These are phyloP conservation scores for Primulina eburnea DNA, from an alignment of 257 asterid genomes.

Conservation along the genomic window DNA sequence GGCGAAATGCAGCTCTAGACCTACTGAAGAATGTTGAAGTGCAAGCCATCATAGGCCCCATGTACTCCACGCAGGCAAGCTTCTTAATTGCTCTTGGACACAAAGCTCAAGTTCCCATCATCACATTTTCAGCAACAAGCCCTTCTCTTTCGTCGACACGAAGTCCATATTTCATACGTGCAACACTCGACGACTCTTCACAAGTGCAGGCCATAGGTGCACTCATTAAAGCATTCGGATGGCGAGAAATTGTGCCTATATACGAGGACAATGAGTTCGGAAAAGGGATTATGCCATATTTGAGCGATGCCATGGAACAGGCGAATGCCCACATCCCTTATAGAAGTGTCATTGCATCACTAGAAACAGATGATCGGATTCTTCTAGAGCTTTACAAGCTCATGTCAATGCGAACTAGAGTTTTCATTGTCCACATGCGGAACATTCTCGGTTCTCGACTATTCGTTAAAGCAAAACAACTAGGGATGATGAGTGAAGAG, in stretches of 20 bases:
- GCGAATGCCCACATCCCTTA: slow-evolving; percentile 24
- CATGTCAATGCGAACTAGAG: slow-evolving; percentile 36
- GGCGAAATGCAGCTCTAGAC: slow-evolving; percentile 48
- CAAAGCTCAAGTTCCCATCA: slow-evolving; percentile 33
- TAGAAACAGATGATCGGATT: slow-evolving; percentile 22
- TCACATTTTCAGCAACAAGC: slow-evolving; percentile 46
- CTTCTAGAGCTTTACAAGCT: slow-evolving; percentile 25
- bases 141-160: slow-evolving; percentile 26
- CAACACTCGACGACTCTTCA: slow-evolving; percentile 27
- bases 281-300: slow-evolving; percentile 28
- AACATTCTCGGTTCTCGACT: slow-evolving; percentile 20
- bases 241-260: slow-evolving; percentile 30
- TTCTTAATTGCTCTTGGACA: slow-evolving; percentile 30
- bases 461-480: slow-evolving; percentile 13
- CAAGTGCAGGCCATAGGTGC: slow-evolving; percentile 26
- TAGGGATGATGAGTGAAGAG: slow-evolving; percentile 30
- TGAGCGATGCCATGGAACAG: slow-evolving; percentile 26
- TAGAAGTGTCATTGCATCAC: slow-evolving; percentile 25
- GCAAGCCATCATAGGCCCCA: slow-evolving; percentile 63
- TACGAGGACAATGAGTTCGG: slow-evolving; percentile 33
- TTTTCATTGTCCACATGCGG: slow-evolving; percentile 32
- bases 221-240: slow-evolving; percentile 26
- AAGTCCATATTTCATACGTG: slow-evolving; percentile 33
- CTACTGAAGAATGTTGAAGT: slow-evolving; percentile 53
- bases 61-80: slow-evolving; percentile 37